Conservation (phyloP, 352 stramenopile species). For the Globisporangium acanthophoron region DNA sequence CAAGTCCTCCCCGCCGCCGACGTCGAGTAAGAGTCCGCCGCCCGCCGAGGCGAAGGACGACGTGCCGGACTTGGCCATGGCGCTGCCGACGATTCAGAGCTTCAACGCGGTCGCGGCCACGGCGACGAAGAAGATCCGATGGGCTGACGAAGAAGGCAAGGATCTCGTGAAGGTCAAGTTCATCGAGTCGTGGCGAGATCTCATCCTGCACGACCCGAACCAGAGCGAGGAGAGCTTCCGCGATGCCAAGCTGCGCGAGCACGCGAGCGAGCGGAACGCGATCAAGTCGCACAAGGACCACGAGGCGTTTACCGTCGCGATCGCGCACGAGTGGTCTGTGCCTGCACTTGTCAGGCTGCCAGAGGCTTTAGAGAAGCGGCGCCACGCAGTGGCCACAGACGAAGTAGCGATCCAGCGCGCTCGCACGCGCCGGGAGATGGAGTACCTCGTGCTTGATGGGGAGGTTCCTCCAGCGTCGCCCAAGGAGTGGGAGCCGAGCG, state of each 20-base stretch:
- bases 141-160: constrained; percentile 70
- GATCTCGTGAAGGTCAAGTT: constrained; percentile 79
- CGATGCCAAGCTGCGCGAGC: constrained; percentile 79
- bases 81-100: constrained; percentile 77
- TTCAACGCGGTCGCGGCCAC: constrained; percentile 51
- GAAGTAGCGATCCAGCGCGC: constrained; percentile 63
- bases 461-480: constrained; percentile 71
- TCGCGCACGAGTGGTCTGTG: constrained; percentile 59
- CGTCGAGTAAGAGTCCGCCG: constrained; percentile 11
- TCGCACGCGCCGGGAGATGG: constrained; percentile 72
- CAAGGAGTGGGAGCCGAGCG: constrained; percentile 66
- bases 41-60: constrained; percentile 28
- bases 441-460: constrained; percentile 77
- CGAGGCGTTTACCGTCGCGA: constrained; percentile 39
- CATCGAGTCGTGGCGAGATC: constrained; percentile 83
- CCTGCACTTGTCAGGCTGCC: constrained; percentile 59
- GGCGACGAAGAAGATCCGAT: constrained; percentile 65
- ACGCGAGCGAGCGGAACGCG: constrained; percentile 64
- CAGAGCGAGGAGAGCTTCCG: constrained; percentile 74
- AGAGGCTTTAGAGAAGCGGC: constrained; percentile 39
- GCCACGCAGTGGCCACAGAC: constrained; percentile 32
- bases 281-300: constrained; percentile 62
- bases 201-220: constrained; percentile 48
- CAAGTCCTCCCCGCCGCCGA: constrained; percentile 1
- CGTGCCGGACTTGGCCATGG: constrained; percentile 28